A percentile compares a stretch with the other conserved stretches of the same genome.
These are phyloP conservation scores for Hordeum pubiflorum DNA, from an alignment of 202 grass and related monocot species.

Conservation along the genomic window DNA sequence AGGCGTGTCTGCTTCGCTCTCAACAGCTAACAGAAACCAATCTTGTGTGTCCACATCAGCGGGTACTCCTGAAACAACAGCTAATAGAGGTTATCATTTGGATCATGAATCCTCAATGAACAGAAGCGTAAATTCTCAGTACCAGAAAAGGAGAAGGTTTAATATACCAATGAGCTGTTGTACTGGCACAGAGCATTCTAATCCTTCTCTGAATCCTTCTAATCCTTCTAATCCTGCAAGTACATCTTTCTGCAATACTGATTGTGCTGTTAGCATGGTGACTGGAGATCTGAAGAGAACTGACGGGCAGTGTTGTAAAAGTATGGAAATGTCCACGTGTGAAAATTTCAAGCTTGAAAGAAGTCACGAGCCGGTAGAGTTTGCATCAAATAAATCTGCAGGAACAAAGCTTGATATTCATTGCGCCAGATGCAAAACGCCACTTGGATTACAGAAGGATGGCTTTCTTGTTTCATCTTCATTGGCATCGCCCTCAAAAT, in stretches of 20 bases:
- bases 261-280: conserved; percentile 1
- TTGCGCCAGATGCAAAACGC: conserved; percentile 58
- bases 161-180: conserved; percentile 28
- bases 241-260: conserved; percentile 17
- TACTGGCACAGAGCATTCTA: conserved; percentile 34
- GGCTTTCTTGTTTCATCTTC: conserved; percentile 45
- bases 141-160: conserved; percentile 68
- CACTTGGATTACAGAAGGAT: conserved; percentile 56
- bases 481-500: conserved; percentile 44
- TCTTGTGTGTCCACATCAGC: conserved; percentile 38
- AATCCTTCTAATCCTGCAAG: neutral
- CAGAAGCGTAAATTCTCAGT: conserved; percentile 54
- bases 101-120: conserved; percentile 51
- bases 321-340: conserved; percentile 22
- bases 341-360: conserved; percentile 37
- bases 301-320: conserved; percentile 18
- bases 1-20: conserved; percentile 27
- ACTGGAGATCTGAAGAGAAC: conserved; percentile 20
- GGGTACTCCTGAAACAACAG: conserved; percentile 52
- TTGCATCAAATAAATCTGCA: conserved; percentile 7
- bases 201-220: conserved; percentile 20
- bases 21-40: conserved; percentile 38
- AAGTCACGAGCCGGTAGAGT: neutral
- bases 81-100: conserved; percentile 22
- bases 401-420: conserved; percentile 41